Conservation (phyloP, 2,329 filamentous ascomycete genomes). For the Hortaea sp. region DNA sequence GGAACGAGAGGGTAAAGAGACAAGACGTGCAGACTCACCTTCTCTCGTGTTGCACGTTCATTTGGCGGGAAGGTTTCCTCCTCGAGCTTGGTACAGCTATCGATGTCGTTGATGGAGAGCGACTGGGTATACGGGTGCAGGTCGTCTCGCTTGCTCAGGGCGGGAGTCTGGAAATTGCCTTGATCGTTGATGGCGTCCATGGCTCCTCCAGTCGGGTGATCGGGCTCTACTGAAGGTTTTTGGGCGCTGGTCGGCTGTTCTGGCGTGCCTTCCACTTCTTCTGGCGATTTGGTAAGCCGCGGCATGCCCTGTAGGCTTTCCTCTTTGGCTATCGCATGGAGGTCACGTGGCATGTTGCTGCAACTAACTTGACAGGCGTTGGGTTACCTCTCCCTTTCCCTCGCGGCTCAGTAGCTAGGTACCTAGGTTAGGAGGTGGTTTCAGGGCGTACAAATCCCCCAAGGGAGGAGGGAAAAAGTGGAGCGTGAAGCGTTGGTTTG, state of each 20-base stretch:
- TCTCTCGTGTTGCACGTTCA: conserved; percentile 49
- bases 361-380: too few species aligned
- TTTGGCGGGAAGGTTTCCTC: conserved; percentile 47
- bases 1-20: not conserved
- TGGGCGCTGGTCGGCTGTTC: not conserved
- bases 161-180: not conserved
- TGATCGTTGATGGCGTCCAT: not conserved
- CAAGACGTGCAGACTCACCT: conserved; percentile 38
- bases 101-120: conserved; percentile 56
- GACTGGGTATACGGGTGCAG: conserved; percentile 66
- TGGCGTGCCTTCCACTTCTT: conserved; percentile 5
- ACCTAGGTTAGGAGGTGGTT: not conserved
- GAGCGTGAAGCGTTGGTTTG: too few species aligned
- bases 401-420: not conserved
- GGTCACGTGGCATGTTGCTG: conserved; percentile 32
- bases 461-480: too few species aligned
- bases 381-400: too few species aligned
- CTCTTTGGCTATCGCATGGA: conserved; percentile 20
- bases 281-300: conserved; percentile 12
- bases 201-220: conserved; percentile 7
- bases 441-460: too few species aligned
- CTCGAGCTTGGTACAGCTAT: conserved; percentile 51
- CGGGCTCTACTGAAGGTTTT: conserved; percentile 6
- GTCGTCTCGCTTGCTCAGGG: conserved; percentile 35
- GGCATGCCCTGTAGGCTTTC: conserved; percentile 16